These are phyloP conservation scores for Naganishia albida DNA, from an alignment of 1,284 basidiomycete genomes.

Conservation along the genomic window DNA sequence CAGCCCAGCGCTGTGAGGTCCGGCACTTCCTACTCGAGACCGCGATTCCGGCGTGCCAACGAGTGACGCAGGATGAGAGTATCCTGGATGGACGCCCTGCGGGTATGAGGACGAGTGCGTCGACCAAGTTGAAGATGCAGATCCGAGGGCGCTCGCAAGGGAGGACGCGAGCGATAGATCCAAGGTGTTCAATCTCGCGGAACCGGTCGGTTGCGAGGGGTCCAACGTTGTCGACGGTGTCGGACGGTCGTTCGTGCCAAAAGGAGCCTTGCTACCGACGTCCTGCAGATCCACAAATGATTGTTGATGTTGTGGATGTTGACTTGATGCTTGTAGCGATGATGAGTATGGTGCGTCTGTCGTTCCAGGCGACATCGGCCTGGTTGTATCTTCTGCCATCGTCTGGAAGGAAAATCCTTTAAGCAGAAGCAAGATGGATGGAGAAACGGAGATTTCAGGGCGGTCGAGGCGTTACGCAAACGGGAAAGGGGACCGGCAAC, in stretches of 20 bases:
- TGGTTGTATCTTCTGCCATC: constrained; percentile 20
- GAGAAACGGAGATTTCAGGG: constrained; percentile 21
- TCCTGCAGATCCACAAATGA: constrained; percentile 8
- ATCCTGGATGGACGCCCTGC: constrained; percentile 5
- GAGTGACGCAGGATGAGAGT: constrained; percentile 20
- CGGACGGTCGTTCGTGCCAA: constrained; percentile 4
- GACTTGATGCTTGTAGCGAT: constrained; percentile 10
- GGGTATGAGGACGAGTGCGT: constrained; percentile 5
- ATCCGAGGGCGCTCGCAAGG: constrained; percentile 12
- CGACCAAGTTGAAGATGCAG: constrained; percentile 26
- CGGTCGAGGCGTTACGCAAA: constrained; percentile 20
- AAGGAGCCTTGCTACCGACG: constrained; percentile 5
- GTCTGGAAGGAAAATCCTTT: constrained; percentile 29
- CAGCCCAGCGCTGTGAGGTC: constrained; percentile 7
- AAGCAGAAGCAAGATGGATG: constrained; percentile 11
- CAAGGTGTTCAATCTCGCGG: constrained; percentile 14
- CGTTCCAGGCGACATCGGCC: constrained; percentile 25
- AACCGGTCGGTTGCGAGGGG: constrained; percentile 16
- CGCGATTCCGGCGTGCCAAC: constrained; percentile 19
- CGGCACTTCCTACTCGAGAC: constrained; percentile 24
- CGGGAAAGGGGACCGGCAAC: constrained; percentile 18
- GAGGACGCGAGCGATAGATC: constrained; percentile 15
- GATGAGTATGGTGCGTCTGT: constrained; percentile 13
- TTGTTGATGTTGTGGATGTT: constrained; percentile 18
- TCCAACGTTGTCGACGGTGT: neutral